phyloP scores from a whole-genome alignment of 495 filamentous ascomycete genomes.

The Astrothelium subdiscretum region DNA sequence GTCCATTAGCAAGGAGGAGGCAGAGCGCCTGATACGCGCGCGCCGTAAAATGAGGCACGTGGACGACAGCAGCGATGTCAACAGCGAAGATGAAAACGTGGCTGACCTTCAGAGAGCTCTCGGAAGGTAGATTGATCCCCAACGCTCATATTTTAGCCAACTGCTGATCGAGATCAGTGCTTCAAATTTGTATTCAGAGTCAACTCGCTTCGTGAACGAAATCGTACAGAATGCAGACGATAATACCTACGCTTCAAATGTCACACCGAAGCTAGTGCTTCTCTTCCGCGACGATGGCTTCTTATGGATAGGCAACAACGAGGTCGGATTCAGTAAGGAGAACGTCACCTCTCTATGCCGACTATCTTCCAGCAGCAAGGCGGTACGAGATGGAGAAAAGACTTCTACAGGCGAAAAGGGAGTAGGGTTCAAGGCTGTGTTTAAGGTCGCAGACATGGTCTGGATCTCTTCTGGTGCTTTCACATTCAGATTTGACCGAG shows the following conservation, averaged over 20 bases:
- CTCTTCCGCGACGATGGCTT: slow-evolving; percentile 7
- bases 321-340: slow-evolving; percentile 9
- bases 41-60: neutral
- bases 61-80: neutral
- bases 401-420: slow-evolving; percentile 19
- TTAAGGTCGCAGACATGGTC: slow-evolving; percentile 11
- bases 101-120: neutral
- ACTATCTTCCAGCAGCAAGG: slow-evolving; percentile 11
- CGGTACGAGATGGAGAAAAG: neutral
- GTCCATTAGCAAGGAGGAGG: neutral
- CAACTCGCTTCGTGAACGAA: slow-evolving; percentile 15
- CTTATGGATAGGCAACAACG: slow-evolving; percentile 15
- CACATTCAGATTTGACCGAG: slow-evolving; percentile 12
- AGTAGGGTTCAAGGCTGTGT: slow-evolving; percentile 20
- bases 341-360: slow-evolving; percentile 15
- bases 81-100: slow-evolving; percentile 1
- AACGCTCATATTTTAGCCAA: no score
- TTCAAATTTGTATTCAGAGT: slow-evolving; percentile 9
- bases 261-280: slow-evolving; percentile 4
- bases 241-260: slow-evolving; percentile 6
- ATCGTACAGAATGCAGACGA: slow-evolving; percentile 20
- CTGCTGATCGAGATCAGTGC: slow-evolving; percentile 1
- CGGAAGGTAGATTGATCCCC: slow-evolving; percentile 1
- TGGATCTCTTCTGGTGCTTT: slow-evolving; percentile 11
- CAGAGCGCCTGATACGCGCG: neutral